Conservation (phyloP, 148 eudicot species). For the Dianthus caryophyllus region DNA sequence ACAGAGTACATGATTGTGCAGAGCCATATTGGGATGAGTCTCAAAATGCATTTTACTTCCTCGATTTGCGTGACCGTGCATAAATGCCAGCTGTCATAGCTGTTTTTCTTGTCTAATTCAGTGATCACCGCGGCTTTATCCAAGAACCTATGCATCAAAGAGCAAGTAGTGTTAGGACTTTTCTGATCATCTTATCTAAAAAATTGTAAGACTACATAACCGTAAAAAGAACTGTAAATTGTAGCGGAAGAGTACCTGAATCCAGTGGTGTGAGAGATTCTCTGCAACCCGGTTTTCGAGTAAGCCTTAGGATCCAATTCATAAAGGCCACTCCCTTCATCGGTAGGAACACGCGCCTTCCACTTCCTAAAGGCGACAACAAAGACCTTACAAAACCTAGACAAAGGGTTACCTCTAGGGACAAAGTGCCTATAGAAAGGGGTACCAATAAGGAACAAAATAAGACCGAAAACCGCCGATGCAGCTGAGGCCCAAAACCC, state of each 20-base stretch:
- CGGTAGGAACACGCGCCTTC: conserved; percentile 30
- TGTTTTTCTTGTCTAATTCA: conserved; percentile 5
- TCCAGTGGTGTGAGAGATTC: conserved; percentile 54
- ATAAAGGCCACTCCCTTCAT: conserved; percentile 33
- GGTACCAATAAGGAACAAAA: conserved; percentile 50
- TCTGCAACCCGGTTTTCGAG: conserved; percentile 35
- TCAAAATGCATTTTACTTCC: conserved; percentile 72
- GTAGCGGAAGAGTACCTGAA: conserved; percentile 40
- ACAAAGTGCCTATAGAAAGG: conserved; percentile 58
- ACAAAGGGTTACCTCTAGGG: conserved; percentile 56
- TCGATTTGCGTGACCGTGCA: conserved; percentile 75
- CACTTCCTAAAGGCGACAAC: conserved; percentile 50
- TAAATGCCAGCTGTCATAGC: conserved; percentile 36
- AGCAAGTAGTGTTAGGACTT: neutral
- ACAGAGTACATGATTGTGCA: conserved; percentile 77
- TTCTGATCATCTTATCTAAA: too few species aligned
- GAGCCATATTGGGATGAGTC: conserved; percentile 73
- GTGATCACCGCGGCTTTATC: conserved; percentile 55
- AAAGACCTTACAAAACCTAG: conserved; percentile 58
- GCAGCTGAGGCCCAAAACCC: conserved; percentile 70
- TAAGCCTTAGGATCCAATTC: conserved; percentile 39
- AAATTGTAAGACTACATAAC: too few species aligned
- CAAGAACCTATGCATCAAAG: conserved; percentile 36
- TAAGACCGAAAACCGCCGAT: conserved; percentile 41
- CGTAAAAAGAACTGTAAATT: neutral